These are phyloP conservation scores for Botrytis cinerea DNA, from an alignment of 2,329 filamentous ascomycete species.

Conservation along the genomic window DNA sequence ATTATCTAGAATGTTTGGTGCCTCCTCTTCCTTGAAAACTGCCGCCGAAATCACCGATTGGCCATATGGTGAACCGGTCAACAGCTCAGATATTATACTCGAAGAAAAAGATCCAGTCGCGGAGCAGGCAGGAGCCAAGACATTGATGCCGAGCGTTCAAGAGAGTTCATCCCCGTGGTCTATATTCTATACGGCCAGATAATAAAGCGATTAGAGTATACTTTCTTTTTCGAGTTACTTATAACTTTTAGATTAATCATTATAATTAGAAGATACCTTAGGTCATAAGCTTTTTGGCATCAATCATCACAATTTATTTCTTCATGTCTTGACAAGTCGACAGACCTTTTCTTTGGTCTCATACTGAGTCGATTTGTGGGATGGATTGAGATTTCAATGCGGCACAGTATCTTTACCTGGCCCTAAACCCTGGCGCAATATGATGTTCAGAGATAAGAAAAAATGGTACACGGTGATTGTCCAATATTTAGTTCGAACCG, in stretches of 20 bases:
- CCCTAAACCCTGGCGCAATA: not conserved
- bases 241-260: not conserved
- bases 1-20: not conserved
- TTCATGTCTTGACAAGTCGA: not conserved
- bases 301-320: not conserved
- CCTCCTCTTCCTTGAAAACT: not conserved
- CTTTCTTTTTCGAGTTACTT: not conserved
- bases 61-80: conserved; percentile 8
- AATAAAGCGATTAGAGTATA: not conserved
- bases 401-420: not conserved
- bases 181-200: conserved; percentile 7
- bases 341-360: not conserved
- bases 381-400: not conserved
- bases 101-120: conserved; percentile 4
- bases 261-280: not conserved
- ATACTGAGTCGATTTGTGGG: not conserved
- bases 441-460: not conserved
- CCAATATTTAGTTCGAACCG: not conserved
- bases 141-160: conserved; percentile 11
- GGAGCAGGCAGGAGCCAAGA: not conserved
- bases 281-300: not conserved
- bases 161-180: conserved; percentile 16
- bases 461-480: not conserved
- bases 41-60: conserved; percentile 13
- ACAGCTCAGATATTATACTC: not conserved